Conservation (phyloP, 306 rosid species). For the Castanospermum australe region DNA sequence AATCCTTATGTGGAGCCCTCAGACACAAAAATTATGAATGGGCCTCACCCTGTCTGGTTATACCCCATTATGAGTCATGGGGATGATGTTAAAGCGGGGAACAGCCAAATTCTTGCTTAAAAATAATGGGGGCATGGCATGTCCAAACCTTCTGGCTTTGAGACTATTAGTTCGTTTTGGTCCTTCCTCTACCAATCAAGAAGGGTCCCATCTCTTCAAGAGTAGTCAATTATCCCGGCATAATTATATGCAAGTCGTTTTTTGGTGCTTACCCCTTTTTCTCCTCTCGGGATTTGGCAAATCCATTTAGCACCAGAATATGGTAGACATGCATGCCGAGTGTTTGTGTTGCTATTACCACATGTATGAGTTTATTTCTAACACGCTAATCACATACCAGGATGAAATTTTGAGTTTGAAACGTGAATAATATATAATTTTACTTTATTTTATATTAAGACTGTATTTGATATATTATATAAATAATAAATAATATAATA, state of each 20-base stretch:
- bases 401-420: no score
- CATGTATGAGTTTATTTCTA: no score
- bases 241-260: conserved; percentile 13
- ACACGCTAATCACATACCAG: no score
- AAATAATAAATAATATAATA: no score
- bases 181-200: conserved; percentile 22
- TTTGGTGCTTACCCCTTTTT: not conserved
- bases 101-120: conserved; percentile 41
- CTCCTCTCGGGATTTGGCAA: conserved; percentile 10
- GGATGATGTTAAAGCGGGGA: conserved; percentile 35
- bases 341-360: no score
- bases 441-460: no score
- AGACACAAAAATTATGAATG: conserved; percentile 41
- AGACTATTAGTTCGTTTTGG: conserved; percentile 33
- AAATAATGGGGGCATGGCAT: conserved; percentile 40
- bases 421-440: no score
- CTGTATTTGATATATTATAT: no score
- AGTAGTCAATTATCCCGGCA: conserved; percentile 34
- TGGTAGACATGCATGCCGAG: not conserved
- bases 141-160: conserved; percentile 25
- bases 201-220: conserved; percentile 29
- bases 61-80: conserved; percentile 24
- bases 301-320: not conserved
- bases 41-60: conserved; percentile 47
- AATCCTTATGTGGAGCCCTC: conserved; percentile 32